Percentiles rank a stretch among this genome's conserved stretches.
Evolutionary conservation across 1,284 basidiomycete species (phyloP).

Genomic region (Apiotrichum gracile): DNA sequence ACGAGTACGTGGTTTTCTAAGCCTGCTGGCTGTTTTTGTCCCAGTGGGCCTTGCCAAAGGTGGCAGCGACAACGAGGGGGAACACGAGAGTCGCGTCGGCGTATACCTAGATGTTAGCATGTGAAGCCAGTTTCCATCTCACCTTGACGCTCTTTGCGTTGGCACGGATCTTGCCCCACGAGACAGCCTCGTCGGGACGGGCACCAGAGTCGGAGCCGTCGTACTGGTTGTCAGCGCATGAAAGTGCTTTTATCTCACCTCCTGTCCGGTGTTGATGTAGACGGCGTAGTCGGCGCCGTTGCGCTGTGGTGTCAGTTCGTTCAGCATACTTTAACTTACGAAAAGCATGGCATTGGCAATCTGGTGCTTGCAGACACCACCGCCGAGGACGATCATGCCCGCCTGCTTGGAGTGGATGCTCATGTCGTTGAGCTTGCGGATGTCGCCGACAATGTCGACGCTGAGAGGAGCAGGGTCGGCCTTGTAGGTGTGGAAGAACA

Average conservation of each 20-base stretch:
- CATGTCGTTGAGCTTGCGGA: constrained; percentile 84
- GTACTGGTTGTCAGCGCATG: constrained; percentile 51
- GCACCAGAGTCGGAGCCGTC: constrained; percentile 98
- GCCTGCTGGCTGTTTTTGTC: constrained; percentile 15
- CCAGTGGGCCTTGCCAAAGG: constrained; percentile 62
- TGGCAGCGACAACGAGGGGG: constrained; percentile 79
- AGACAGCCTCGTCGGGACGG: constrained; percentile 93
- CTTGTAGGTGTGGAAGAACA: constrained; percentile 96
- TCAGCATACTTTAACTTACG: constrained; percentile 51
- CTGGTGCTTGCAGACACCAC: constrained; percentile 98
- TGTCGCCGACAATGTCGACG: constrained; percentile 92
- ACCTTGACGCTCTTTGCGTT: constrained; percentile 90
- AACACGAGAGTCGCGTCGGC: constrained; percentile 80
- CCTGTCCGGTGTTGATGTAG: constrained; percentile 97
- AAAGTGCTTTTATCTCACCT: constrained; percentile 44
- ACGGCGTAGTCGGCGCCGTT: constrained; percentile 98
- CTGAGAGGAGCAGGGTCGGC: constrained; percentile 69
- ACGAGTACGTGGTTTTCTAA: not conserved
- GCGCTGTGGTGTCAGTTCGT: constrained; percentile 38
- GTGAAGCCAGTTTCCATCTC: constrained; percentile 5
- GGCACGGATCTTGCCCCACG: constrained; percentile 97
- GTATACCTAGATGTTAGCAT: constrained; percentile 45
- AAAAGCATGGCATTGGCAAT: constrained; percentile 99
- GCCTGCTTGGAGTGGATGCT: constrained; percentile 84
- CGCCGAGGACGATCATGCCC: constrained; percentile 97